These are phyloP conservation scores for Oryza meyeriana DNA, from an alignment of 176 grass and related monocot species.

Conservation along the genomic window DNA sequence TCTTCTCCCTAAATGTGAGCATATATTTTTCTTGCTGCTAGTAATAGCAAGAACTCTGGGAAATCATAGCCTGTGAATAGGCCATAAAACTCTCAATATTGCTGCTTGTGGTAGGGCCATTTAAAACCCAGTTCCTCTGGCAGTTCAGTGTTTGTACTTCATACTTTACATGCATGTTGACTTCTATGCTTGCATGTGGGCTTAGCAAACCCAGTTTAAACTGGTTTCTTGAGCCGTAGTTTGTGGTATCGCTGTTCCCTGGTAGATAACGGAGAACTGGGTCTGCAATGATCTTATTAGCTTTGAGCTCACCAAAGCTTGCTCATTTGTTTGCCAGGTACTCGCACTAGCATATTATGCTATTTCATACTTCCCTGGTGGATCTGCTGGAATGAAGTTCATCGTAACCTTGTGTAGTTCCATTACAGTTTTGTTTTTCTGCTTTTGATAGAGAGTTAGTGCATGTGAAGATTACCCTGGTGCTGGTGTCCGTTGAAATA, in stretches of 20 bases:
- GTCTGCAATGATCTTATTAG: not conserved
- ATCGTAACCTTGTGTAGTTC: not conserved
- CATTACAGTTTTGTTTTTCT: constrained; percentile 28
- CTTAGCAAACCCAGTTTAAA: not conserved
- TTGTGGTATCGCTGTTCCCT: not conserved
- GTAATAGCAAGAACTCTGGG: not conserved
- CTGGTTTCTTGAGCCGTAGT: not conserved
- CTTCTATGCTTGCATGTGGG: not conserved
- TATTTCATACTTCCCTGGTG: constrained; percentile 97
- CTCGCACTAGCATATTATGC: constrained; percentile 91
- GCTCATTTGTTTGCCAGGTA: constrained; percentile 51
- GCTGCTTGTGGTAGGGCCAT: not conserved
- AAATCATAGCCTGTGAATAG: constrained; percentile 8
- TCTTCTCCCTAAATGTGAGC: not conserved
- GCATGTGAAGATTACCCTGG: not conserved
- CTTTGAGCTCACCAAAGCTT: constrained; percentile 19
- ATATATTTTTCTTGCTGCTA: not conserved
- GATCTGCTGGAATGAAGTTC: constrained; percentile 88
- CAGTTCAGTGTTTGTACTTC: no score
- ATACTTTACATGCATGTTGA: no score
- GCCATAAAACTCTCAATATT: not conserved
- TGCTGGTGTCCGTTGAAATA: not conserved
- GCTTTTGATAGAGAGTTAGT: constrained; percentile 11
- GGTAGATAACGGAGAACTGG: not conserved
- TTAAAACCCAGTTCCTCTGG: no score